These are phyloP conservation scores for Dendrobium officinale DNA, from an alignment of 106 monocot species.

Conservation along the genomic window DNA sequence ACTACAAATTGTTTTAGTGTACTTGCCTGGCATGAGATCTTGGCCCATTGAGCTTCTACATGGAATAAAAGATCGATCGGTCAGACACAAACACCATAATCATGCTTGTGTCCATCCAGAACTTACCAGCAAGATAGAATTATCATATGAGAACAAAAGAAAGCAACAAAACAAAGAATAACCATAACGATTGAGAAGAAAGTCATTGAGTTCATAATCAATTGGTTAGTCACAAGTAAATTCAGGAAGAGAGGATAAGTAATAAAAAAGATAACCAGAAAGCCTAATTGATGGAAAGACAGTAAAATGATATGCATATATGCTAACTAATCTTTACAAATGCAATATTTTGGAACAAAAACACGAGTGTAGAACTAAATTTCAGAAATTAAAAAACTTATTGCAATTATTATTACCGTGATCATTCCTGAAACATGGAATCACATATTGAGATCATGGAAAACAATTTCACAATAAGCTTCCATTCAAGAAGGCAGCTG, in stretches of 20 bases:
- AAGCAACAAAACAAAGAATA: background rate
- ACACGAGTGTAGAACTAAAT: background rate
- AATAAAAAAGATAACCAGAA: background rate
- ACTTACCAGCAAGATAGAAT: background rate
- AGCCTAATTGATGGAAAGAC: background rate
- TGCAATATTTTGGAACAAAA: background rate
- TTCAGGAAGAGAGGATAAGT: background rate
- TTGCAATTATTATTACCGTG: conserved; percentile 6
- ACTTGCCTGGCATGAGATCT: background rate
- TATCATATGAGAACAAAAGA: background rate
- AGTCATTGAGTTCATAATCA: background rate
- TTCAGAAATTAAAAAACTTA: background rate
- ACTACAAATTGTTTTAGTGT: background rate
- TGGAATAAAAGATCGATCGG: background rate
- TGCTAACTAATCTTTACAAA: conserved; percentile 2
- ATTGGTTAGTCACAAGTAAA: background rate
- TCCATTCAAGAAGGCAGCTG: conserved; percentile 21
- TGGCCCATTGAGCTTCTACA: background rate
- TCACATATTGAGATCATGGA: conserved; percentile 2
- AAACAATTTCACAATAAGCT: conserved; percentile 24
- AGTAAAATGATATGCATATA: background rate
- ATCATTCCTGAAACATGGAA: conserved; percentile 2
- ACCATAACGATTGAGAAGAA: background rate
- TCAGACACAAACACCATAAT: background rate
- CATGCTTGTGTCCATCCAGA: background rate